Evolutionary conservation across 148 eudicot genomes (phyloP), one percentile per base, ranked within the genome.

Genomic region (Rhododendron mucronatum): DNA sequence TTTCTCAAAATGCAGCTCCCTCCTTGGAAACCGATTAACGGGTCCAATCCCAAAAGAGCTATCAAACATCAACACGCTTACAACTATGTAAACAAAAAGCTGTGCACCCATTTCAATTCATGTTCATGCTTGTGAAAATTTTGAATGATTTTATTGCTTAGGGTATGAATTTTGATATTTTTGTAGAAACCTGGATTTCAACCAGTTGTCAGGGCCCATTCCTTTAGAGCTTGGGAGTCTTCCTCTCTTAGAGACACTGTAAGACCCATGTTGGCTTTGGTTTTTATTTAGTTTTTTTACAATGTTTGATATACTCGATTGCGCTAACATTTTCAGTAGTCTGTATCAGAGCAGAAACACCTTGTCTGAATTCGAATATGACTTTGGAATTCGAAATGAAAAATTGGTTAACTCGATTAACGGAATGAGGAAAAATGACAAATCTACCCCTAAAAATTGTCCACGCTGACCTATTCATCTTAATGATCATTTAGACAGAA

Each of bases 41-140:
- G 91, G 92, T 65, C 28, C 88, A 48, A 80, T 91, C 65, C 92
- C 92, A 9, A 86, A 55, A 78, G 88, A 84, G 61, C 30, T 88
- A 18, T 91, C 86, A 75, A 91, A 87, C 83, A 86, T 91, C 88
- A 81, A 47, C 77, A 87, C 92, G 53, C 86, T 91, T n/a, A 14
- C 1, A 51, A 7, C 51, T 3, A 30, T 91, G 92, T 91, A 91
- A 86, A 41, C 7, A 6, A 57, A 1, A n/a, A n/a, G 47, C 37
- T 33, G 26, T 23, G 0, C 7, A 63, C 10, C 11, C 69, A 63
- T 63, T 63, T 23, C 69, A 63, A 23, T 63, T 63, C 26, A 1
- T 63, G 20, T 23, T 8, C 0, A 23, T 61, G 44, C 28, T 23
- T 10, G 3, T 41, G 44, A 6, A 23, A 23, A 6, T 23, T 7